Conservation (phyloP, 768 basidiomycete genomes). For the Termitomyces sp. region DNA sequence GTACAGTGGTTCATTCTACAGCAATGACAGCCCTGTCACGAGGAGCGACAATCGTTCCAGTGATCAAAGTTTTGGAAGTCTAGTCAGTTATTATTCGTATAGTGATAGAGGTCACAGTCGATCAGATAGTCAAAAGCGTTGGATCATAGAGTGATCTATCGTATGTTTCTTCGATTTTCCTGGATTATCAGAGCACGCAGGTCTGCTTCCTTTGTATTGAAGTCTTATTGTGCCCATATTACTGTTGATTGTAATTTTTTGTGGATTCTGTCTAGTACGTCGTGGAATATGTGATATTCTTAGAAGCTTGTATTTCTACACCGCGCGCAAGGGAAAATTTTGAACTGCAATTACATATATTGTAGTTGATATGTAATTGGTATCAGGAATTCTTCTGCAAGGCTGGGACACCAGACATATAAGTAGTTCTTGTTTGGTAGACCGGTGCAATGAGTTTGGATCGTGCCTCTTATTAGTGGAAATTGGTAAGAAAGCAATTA, state of each 20-base stretch:
- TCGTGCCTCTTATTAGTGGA: no score
- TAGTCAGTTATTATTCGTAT: constrained; percentile 29
- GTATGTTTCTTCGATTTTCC: background rate
- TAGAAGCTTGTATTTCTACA: no score
- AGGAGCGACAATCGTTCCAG: constrained; percentile 35
- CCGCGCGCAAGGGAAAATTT: no score
- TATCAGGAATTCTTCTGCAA: no score
- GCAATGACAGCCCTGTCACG: constrained; percentile 16
- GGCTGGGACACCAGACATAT: no score
- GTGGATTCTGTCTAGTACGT: no score
- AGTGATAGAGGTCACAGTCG: constrained; percentile 28
- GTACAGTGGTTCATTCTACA: constrained; percentile 24
- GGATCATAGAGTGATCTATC: constrained; percentile 51
- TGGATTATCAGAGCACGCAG: background rate
- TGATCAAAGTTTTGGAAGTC: constrained; percentile 36
- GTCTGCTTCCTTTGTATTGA: constrained; percentile 1
- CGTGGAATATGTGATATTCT: no score
- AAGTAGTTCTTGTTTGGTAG: no score
- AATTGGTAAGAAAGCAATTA: background rate
- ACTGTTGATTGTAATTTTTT: no score
- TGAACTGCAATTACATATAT: no score
- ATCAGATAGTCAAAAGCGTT: constrained; percentile 39
- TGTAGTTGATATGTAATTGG: no score
- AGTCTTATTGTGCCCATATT: background rate
- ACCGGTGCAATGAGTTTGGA: no score